phyloP scores from a whole-genome alignment of 2,329 filamentous ascomycete genomes.

The Trichoderma koningiopsis region DNA sequence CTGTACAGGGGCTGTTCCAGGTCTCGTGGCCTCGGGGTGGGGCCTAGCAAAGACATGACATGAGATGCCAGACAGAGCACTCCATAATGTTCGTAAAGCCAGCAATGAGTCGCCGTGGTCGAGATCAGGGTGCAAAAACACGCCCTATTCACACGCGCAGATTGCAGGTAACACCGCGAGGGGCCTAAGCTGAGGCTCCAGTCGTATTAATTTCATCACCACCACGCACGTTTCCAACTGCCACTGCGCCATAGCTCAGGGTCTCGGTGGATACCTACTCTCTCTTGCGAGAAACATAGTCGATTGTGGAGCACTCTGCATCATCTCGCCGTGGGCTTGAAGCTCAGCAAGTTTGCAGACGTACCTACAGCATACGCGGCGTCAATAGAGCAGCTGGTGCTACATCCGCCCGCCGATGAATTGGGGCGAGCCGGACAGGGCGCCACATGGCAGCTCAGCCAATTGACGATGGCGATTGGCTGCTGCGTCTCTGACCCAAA shows the following conservation, averaged over 20 bases:
- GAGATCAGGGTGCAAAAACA: neutral
- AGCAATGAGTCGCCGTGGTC: neutral
- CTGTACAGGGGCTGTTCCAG: conserved; percentile 10
- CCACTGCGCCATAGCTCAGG: neutral
- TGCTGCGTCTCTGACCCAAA: conserved; percentile 8
- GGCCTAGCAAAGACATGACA: conserved; percentile 10
- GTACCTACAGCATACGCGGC: neutral
- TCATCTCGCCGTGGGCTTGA: neutral
- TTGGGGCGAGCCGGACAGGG: conserved; percentile 21
- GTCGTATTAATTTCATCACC: neutral
- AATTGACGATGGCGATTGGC: conserved; percentile 26
- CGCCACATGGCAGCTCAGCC: conserved; percentile 29
- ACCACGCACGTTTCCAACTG: neutral
- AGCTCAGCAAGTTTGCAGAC: neutral
- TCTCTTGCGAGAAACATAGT: neutral
- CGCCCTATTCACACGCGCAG: neutral
- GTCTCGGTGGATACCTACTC: neutral
- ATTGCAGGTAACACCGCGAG: neutral
- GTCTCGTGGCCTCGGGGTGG: conserved; percentile 24
- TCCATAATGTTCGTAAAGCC: conserved; percentile 3
- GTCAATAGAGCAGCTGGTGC: conserved; percentile 6
- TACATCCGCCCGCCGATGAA: conserved; percentile 18
- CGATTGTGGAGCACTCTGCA: neutral
- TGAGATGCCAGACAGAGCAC: conserved; percentile 1
- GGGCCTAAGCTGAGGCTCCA: neutral